Base-by-base conservation (phyloP, 2,329 filamentous ascomycete genomes). In the Alternaria arbusti region DNA sequence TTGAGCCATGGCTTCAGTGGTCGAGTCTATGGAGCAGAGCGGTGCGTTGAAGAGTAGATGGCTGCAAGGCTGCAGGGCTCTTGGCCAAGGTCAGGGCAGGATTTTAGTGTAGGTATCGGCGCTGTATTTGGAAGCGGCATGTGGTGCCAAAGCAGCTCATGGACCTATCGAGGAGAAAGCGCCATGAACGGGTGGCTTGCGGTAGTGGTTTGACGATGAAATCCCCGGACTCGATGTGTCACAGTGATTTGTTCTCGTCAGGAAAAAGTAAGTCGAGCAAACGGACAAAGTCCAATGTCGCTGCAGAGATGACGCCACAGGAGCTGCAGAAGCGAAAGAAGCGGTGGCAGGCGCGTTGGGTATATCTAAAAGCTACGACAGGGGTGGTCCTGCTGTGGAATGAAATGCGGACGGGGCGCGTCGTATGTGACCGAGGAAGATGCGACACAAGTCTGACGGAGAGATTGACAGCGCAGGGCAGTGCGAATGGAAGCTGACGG, bases 151-250 rank as follows among this genome's bases (percentile, higher is more conserved):
- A 61, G 66, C 61, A 55, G 60, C 45, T 57, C 62, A 62, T 67
- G 46, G 51, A 65, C 50, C 51, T 62, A 57, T 61, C 30, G 62
- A 23, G 50, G 49, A 52, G 30, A 36, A 36, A 20, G 54, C 51
- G 54, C 58, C 54, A 56, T 44, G 26, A 23, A 62, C 54, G 59
- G 54, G 67, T 69, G 63, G 65, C 65, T 58, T 63, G 63, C 50
- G 47, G 61, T 59, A 62, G 59, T 57, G 57, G 63, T 59, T 65
- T 61, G 63, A 61, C 64, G 64, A 61, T 59, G 61, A 57, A 61
- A 58, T 28, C 54, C 58, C 25, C 44, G 56, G 51, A 46, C 44
- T 57, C 32, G 15, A 32, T 50, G 59, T 51, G 67, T 50, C 28
- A 51, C 57, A 58, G 32, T 40, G 10, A 46, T 63, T 65, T 56